A percentile compares a stretch with the other conserved stretches of the same genome.
phyloP scores from a whole-genome alignment of 179 eudicot species.

The Beta lomatogona region DNA sequence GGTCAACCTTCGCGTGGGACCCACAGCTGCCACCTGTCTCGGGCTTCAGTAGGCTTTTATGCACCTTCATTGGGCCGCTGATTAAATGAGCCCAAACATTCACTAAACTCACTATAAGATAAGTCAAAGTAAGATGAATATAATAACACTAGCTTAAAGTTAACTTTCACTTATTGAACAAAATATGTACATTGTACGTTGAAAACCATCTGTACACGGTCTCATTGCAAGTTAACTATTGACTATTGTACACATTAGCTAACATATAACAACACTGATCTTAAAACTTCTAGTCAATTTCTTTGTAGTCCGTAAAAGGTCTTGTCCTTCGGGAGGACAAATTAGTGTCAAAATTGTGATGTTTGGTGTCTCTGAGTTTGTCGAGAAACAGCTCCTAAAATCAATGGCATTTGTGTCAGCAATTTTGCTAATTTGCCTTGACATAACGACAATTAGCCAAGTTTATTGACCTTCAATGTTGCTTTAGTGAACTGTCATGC shows the following conservation, averaged over 20 bases:
- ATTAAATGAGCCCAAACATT: no score
- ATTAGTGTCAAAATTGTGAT: slow-evolving; percentile 19
- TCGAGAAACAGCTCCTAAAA: slow-evolving; percentile 29
- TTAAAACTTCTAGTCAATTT: neutral
- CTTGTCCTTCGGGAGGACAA: slow-evolving; percentile 14
- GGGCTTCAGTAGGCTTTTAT: no score
- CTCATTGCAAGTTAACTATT: neutral
- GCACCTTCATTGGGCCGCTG: no score
- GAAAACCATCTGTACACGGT: neutral
- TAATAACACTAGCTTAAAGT: no score
- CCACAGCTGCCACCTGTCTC: no score
- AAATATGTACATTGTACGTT: neutral
- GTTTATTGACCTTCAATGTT: slow-evolving; percentile 20
- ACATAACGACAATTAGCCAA: slow-evolving; percentile 28
- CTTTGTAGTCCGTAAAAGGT: slow-evolving; percentile 13
- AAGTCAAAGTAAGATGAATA: no score
- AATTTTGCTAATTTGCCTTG: slow-evolving; percentile 9
- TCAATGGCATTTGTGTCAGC: slow-evolving; percentile 27
- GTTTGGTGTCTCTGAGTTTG: slow-evolving; percentile 19
- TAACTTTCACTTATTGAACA: neutral
- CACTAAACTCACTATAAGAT: no score
- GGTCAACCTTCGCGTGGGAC: no score
- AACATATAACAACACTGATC: no score
- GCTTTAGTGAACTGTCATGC: slow-evolving; percentile 32
- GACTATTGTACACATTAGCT: neutral